Percentiles rank a stretch among this genome's conserved stretches.
Conservation (phyloP, 768 basidiomycete genomes). For the Antrodiella citrinella region DNA sequence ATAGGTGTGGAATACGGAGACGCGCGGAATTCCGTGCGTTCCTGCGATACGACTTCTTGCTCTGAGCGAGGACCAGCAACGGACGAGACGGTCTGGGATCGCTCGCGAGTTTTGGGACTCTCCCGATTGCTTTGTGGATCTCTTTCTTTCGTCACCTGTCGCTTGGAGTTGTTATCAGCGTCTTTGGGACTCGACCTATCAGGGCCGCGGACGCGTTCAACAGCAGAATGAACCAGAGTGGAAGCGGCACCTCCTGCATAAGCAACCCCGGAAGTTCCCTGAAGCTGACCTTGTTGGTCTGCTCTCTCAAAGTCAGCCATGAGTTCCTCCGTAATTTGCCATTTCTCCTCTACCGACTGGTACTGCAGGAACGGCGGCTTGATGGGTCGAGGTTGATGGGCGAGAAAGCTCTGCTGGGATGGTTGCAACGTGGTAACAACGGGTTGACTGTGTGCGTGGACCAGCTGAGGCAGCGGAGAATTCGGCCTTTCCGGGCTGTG, state of each 20-base stretch:
- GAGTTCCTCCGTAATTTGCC: conserved; percentile 63
- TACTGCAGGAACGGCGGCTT: conserved; percentile 54
- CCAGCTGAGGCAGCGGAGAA: conserved; percentile 35
- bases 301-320: conserved; percentile 66
- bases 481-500: conserved; percentile 32
- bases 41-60: conserved; percentile 3
- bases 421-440: conserved; percentile 21
- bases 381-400: conserved; percentile 59
- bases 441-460: conserved; percentile 24
- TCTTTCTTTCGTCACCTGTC: conserved; percentile 16
- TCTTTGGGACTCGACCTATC: conserved; percentile 54
- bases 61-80: conserved; percentile 18
- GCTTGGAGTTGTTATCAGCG: conserved; percentile 27
- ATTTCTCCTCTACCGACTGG: conserved; percentile 46
- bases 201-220: conserved; percentile 45
- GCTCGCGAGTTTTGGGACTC: conserved; percentile 27
- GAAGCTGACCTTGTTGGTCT: conserved; percentile 42
- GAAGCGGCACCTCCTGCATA: conserved; percentile 40
- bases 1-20: conserved; percentile 38
- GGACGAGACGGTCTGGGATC: conserved; percentile 21
- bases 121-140: conserved; percentile 26
- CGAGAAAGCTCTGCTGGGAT: conserved; percentile 23
- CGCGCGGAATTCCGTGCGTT: conserved; percentile 40
- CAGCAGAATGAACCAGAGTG: conserved; percentile 30
- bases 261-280: conserved; percentile 33